Base-by-base conservation (phyloP, 2,329 filamentous ascomycete species). In the Madurella mycetomatis region DNA sequence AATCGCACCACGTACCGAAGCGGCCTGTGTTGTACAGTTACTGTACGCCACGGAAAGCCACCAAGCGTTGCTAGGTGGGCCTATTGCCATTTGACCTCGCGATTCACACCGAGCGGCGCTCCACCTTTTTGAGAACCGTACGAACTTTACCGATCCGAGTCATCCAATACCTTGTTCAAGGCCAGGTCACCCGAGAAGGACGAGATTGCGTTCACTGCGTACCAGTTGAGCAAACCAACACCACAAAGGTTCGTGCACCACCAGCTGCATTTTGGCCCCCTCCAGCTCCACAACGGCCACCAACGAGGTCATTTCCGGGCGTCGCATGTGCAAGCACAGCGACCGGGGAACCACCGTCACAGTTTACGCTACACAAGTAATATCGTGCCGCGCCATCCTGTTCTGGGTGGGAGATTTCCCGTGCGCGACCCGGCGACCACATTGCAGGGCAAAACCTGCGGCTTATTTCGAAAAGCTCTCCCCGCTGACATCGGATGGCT, bases 341-440 rank as follows among this genome's bases (percentile, higher is more conserved):
- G 40, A 52, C 54, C 47, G 25, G 49, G 51, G 49, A 25, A 25
- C 25, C 25, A 32, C 46, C 40, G 54, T 52, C 46, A 51, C 49
- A 49, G 41, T 54, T 54, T 51, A 55, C 55, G 55, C 54, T 57
- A 56, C 46, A 57, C 40, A 25, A 41, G 48, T 55, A 62, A 59
- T 59, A 57, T 58, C 56, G 48, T 58, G 46, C 59, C 58, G 49
- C 40, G 16, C 48, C 12, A 46, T 32, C 54, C 49, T 49, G 45
- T 47, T 48, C 51, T 53, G 53, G 42, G 16, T 32, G 12, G 41
- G 8, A 11, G 13, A 15, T 9, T 31, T 32, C 12, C 7, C n/a
- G 37, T 9, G 37, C 16, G 25, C 34, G 48, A 49, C 48, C 43
- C 17, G 54, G 40, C 42, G 44, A 50, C 39, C 32, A 45, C 42